Base-by-base conservation (phyloP, 78 protist species). In the Chrysochromulina tobinii region DNA sequence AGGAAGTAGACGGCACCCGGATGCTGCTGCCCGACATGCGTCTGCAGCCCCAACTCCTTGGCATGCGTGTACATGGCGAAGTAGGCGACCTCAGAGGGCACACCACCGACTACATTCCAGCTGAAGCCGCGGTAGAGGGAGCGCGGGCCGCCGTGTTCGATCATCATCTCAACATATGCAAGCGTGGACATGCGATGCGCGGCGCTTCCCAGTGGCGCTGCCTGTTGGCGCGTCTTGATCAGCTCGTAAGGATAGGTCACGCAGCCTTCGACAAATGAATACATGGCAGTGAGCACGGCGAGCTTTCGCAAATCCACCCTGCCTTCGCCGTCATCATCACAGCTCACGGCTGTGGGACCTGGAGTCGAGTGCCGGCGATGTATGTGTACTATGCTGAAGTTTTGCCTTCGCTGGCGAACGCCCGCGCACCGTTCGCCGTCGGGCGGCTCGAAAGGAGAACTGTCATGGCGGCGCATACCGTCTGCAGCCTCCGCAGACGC, bases 101-200 rank as follows among this genome's bases (percentile, higher is more conserved):
- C 8, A 12, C 84, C 84, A 4, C 58, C 84, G 25, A 75, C 2
- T 0, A 75, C 84, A 5, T 17, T 5, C 84, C 84, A 75, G 57
- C 84, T 57, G 57, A 75, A 75, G 21, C 84, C 84, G n/a, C 84
- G 84, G 84, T 75, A 75, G 12, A 75, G 84, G 58, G 2, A 11
- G 21, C n/a, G 57, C 53, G 50, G 20, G n/a, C 84, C 84, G 23
- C 55, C 84, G 20, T 7, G 1, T 0, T 25, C 8, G 12, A 15
- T 17, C 57, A 75, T 4, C 12, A 1, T 3, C 11, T 2, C 2
- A 3, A 75, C 8, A 57, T 75, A 75, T 23, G n/a, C 9, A 15
- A 38, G 12, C n/a, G 84, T 75, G 21, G 48, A 14, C 51, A 69
- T 21, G 14, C 58, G 21, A n/a, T 48, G 84, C 84, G 23, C 2